phyloP scores from a whole-genome alignment of 805 yeast species.

The Spathaspora hagerdaliae region DNA sequence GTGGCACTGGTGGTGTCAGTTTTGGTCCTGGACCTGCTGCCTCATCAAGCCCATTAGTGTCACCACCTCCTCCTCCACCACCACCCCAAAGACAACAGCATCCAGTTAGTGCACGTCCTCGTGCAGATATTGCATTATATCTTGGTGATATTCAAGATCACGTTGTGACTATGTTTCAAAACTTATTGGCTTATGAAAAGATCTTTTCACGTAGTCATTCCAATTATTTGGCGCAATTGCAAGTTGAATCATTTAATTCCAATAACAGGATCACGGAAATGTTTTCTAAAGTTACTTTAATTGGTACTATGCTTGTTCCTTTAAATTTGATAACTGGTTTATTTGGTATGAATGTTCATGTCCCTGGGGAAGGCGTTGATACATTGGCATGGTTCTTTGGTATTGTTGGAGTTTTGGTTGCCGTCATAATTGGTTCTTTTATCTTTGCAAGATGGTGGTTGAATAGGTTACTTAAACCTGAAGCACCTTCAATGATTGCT shows the following conservation, averaged over 20 bases:
- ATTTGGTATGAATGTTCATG: constrained; percentile 91
- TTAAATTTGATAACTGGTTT: constrained; percentile 86
- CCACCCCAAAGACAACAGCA: constrained; percentile 3
- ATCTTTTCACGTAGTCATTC: constrained; percentile 89
- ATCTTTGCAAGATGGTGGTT: constrained; percentile 20
- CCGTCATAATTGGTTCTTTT: constrained; percentile 13
- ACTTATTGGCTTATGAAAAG: constrained; percentile 84
- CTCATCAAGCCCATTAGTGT: neutral
- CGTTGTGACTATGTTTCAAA: constrained; percentile 93
- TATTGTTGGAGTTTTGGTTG: constrained; percentile 24
- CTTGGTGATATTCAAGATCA: constrained; percentile 97
- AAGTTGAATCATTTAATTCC: constrained; percentile 85
- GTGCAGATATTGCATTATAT: constrained; percentile 88
- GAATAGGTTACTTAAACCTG: constrained; percentile 7
- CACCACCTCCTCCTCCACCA: constrained; percentile 7
- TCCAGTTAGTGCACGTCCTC: constrained; percentile 47
- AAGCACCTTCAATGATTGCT: constrained; percentile 7
- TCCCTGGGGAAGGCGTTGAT: constrained; percentile 62
- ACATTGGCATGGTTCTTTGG: constrained; percentile 30
- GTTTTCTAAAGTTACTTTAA: constrained; percentile 81
- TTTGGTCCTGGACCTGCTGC: constrained; percentile 29
- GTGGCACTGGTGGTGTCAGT: constrained; percentile 21
- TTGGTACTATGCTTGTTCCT: constrained; percentile 90
- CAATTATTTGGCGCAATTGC: constrained; percentile 88
- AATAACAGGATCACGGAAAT: constrained; percentile 82